These are phyloP conservation scores for Ormosia emarginata DNA, from an alignment of 306 rosid species.

Conservation along the genomic window DNA sequence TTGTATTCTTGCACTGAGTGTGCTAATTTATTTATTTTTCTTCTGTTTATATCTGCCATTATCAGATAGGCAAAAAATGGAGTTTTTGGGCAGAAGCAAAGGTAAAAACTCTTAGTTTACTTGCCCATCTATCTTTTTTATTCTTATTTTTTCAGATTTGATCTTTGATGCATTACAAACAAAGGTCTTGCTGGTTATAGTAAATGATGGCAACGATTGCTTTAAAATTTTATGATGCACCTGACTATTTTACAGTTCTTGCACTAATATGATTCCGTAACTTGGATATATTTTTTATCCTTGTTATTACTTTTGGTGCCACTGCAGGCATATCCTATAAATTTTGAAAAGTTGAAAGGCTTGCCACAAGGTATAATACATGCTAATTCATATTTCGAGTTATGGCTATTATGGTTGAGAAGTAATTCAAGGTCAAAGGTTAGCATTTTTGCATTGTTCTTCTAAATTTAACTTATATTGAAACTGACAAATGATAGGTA, in stretches of 20 bases:
- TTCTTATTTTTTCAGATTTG: not conserved
- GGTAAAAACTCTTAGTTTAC: constrained; percentile 38
- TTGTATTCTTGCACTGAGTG: constrained; percentile 10
- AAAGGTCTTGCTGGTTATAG: not conserved
- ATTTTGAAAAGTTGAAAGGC: constrained; percentile 45
- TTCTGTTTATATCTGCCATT: not conserved
- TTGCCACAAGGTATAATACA: constrained; percentile 86
- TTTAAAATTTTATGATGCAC: constrained; percentile 3
- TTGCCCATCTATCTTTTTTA: not conserved
- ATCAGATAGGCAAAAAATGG: constrained; percentile 63
- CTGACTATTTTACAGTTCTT: not conserved
- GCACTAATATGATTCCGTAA: not conserved
- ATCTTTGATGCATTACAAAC: not conserved
- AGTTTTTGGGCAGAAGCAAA: constrained; percentile 47
- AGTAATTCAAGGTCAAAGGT: constrained; percentile 77
- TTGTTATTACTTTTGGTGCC: constrained; percentile 8
- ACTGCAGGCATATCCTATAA: constrained; percentile 45
- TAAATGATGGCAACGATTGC: not conserved
- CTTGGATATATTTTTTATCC: not conserved
- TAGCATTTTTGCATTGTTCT: not conserved
- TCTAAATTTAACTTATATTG: too few species aligned
- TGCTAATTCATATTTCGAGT: constrained; percentile 75
- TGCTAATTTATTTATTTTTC: not conserved
- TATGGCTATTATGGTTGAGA: constrained; percentile 75
- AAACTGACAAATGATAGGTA: too few species aligned